Evolutionary conservation across 2,329 filamentous ascomycete genomes (phyloP).

Genomic region (Apiospora hydei): DNA sequence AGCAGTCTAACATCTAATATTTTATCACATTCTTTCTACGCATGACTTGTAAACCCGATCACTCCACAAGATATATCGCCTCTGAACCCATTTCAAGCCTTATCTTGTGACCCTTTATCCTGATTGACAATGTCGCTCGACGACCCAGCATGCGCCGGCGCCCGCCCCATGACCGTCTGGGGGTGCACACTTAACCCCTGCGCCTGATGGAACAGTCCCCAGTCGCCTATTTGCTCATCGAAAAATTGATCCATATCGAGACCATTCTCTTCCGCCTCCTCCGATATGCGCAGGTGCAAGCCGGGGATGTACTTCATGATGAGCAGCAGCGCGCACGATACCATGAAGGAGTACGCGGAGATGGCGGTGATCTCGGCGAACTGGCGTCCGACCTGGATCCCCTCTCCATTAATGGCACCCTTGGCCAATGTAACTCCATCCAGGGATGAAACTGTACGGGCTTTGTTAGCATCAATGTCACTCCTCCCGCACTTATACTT

Average conservation of each 20-base stretch:
- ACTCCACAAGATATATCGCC: neutral
- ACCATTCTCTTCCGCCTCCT: slow-evolving; percentile 62
- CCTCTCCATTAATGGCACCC: slow-evolving; percentile 60
- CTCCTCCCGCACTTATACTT: neutral
- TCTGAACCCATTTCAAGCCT: neutral
- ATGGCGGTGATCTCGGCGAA: slow-evolving; percentile 64
- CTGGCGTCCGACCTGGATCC: slow-evolving; percentile 63
- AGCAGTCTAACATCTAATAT: no score
- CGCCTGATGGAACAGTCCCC: slow-evolving; percentile 36
- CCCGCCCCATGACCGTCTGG: no score
- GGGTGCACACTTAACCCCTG: neutral
- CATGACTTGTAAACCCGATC: neutral
- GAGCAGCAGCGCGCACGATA: slow-evolving; percentile 60
- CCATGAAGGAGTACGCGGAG: slow-evolving; percentile 60
- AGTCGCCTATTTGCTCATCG: slow-evolving; percentile 45
- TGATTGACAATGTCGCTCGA: neutral
- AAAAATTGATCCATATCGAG: slow-evolving; percentile 48
- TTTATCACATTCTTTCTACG: no score
- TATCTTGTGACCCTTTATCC: neutral
- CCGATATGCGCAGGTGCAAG: slow-evolving; percentile 59
- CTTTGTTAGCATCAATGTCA: neutral
- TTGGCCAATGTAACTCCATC: slow-evolving; percentile 58
- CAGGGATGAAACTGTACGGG: slow-evolving; percentile 53
- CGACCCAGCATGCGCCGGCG: neutral
- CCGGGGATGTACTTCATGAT: slow-evolving; percentile 65